Percentiles rank a stretch among this genome's conserved stretches.
phyloP scores from a whole-genome alignment of 495 filamentous ascomycete species.

The Trypethelium eluteriae region DNA sequence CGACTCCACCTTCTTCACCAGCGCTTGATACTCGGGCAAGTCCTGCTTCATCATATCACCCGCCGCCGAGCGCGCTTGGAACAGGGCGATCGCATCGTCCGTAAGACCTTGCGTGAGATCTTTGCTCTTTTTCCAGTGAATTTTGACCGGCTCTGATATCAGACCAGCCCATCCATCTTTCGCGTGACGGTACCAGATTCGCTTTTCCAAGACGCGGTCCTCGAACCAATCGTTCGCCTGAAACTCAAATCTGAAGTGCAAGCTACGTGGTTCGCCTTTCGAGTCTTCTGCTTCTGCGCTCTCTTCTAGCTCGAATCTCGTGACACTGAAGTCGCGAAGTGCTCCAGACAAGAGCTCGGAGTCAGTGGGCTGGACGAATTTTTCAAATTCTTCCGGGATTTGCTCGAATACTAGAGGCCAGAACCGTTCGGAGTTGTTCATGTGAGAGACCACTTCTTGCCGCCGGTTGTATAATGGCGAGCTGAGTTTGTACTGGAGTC shows the following conservation, averaged over 20 bases:
- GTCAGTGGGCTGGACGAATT: constrained; percentile 73
- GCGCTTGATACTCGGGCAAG: constrained; percentile 46
- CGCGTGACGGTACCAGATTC: constrained; percentile 67
- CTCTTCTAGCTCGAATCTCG: constrained; percentile 62
- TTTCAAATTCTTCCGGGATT: constrained; percentile 73
- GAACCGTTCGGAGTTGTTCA: constrained; percentile 55
- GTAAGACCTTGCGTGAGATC: constrained; percentile 78
- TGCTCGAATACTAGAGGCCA: constrained; percentile 83
- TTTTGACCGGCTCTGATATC: constrained; percentile 74
- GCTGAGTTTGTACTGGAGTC: constrained; percentile 44
- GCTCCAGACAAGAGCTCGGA: constrained; percentile 54
- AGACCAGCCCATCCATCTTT: constrained; percentile 62
- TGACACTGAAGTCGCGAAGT: constrained; percentile 57
- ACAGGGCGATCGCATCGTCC: constrained; percentile 58
- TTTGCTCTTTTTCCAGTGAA: constrained; percentile 78
- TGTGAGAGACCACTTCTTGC: constrained; percentile 54
- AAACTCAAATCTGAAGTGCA: constrained; percentile 56
- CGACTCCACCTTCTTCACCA: constrained; percentile 49
- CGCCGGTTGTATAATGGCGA: constrained; percentile 64
- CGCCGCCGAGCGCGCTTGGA: constrained; percentile 55
- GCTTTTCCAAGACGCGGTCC: constrained; percentile 72
- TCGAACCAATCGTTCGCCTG: constrained; percentile 64
- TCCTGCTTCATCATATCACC: constrained; percentile 43
- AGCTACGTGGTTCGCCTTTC: constrained; percentile 54
- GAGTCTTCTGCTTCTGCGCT: constrained; percentile 30